Evolutionary conservation across 345 rosid genomes (phyloP).

Genomic region (Reutealis trisperma): DNA sequence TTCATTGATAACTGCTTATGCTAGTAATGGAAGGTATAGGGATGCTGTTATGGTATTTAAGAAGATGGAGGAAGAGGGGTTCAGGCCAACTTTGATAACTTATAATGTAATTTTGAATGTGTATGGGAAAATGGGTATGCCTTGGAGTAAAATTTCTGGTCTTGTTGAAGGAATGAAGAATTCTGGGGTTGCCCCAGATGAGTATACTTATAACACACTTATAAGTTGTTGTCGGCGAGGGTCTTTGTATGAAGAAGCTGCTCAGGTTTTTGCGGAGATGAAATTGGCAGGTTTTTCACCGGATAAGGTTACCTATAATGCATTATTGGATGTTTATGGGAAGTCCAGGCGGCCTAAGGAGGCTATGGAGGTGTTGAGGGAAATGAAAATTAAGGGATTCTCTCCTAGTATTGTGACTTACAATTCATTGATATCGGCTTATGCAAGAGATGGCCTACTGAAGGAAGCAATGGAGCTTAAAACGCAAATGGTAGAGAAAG

Average conservation of each 20-base stretch:
- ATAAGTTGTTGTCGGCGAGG: conserved; percentile 88
- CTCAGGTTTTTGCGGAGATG: conserved; percentile 69
- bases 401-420: conserved; percentile 71
- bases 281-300: conserved; percentile 69
- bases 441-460: conserved; percentile 74
- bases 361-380: conserved; percentile 78
- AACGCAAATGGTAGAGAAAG: conserved; percentile 63
- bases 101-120: conserved; percentile 83
- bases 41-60: conserved; percentile 72
- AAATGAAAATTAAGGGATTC: conserved; percentile 76
- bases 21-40: conserved; percentile 74
- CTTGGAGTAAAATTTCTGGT: conserved; percentile 74
- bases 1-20: conserved; percentile 68
- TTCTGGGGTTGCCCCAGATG: conserved; percentile 63
- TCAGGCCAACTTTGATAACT: conserved; percentile 77
- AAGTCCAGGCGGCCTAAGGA: conserved; percentile 82
- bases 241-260: conserved; percentile 79
- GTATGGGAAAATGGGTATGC: conserved; percentile 95
- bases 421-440: conserved; percentile 84
- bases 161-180: conserved; percentile 67
- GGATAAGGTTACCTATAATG: conserved; percentile 82
- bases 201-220: conserved; percentile 80
- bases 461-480: conserved; percentile 82
- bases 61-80: conserved; percentile 89
- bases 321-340: conserved; percentile 83